Evolutionary conservation across 139 green algal genomes (phyloP), one percentile per base, ranked within the genome.

Genomic region (Tetradesmus obliquus): DNA sequence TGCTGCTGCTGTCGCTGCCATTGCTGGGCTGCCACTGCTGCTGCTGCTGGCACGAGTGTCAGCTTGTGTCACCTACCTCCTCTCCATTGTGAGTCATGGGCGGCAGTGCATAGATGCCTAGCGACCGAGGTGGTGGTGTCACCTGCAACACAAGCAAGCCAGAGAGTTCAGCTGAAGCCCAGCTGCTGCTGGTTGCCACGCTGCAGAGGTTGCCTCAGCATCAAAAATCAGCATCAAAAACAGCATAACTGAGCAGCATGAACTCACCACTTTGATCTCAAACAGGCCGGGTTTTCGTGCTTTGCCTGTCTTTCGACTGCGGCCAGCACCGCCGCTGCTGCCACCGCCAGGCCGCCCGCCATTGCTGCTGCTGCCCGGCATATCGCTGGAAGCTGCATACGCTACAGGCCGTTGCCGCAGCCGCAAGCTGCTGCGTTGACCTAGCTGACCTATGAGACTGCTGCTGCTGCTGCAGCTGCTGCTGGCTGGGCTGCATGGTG

Each of bases 71-170:
- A n/a, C 55, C 19, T 22, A 93, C 88, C 55, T 92, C 80, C 83
- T 96, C 94, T 2, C 91, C 94, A 62, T 93, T 95, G 86, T 95
- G 93, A 7, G 95, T 96, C 62, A 94, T 91, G 2, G 93, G 93
- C 3, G 95, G 95, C 62, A 96, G 88, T 3, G 92, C 91, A 51
- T 95, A 95, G 12, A 95, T 94, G 55, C 95, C 95, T 5, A 95
- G 90, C 69, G 10, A 96, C 71, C 53, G 22, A 24, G 86, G 86
- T n/a, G 86, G 86, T 15, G 86, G 86, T n/a, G 84, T 89, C 58
- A 76, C 66, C 66, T 76, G 66, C 5, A 76, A 76, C 66, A 76
- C 17, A 76, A n/a, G 66, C 66, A 76, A 3, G 15, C n/a, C 15
- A 76, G 5, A 76, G 17, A 6, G 66, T 24, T 76, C 17, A 76